phyloP scores from a whole-genome alignment of 306 rosid genomes.

The Prunus dulcis region DNA sequence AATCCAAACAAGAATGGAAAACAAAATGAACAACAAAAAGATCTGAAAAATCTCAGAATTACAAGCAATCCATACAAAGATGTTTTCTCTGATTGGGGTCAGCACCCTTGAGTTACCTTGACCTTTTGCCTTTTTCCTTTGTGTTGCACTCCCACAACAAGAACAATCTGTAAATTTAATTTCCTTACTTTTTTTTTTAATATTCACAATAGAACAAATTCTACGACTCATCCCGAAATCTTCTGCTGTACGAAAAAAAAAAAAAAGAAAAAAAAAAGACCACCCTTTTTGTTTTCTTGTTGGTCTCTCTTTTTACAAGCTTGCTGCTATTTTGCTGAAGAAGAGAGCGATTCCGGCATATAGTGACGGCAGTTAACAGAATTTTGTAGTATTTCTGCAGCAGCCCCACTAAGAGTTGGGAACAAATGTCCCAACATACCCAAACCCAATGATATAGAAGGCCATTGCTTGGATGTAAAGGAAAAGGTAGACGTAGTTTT shows the following conservation, averaged over 20 bases:
- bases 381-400: slow-evolving; percentile 1
- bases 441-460: slow-evolving; percentile 73
- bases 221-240: slow-evolving; percentile 36
- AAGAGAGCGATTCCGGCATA: slow-evolving; percentile 17
- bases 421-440: slow-evolving; percentile 76
- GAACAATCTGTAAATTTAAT: slow-evolving; percentile 30
- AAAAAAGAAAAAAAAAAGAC: slow-evolving; percentile 19
- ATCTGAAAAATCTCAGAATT: slow-evolving; percentile 32
- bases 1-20: slow-evolving; percentile 29
- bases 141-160: slow-evolving; percentile 29
- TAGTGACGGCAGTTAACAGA: background rate
- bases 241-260: slow-evolving; percentile 28
- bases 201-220: slow-evolving; percentile 56
- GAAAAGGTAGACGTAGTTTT: slow-evolving; percentile 63
- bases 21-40: background rate
- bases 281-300: slow-evolving; percentile 24
- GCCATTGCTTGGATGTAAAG: slow-evolving; percentile 63
- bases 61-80: slow-evolving; percentile 43
- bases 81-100: slow-evolving; percentile 8
- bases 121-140: slow-evolving; percentile 13
- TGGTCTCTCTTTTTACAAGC: slow-evolving; percentile 25
- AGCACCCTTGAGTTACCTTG: slow-evolving; percentile 22
- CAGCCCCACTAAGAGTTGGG: slow-evolving; percentile 49
- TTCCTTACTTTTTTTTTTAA: slow-evolving; percentile 37
- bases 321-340: slow-evolving; percentile 24